Conservation (phyloP, 371 early-diverging fungal genomes). For the Haplosporangium sp. region DNA sequence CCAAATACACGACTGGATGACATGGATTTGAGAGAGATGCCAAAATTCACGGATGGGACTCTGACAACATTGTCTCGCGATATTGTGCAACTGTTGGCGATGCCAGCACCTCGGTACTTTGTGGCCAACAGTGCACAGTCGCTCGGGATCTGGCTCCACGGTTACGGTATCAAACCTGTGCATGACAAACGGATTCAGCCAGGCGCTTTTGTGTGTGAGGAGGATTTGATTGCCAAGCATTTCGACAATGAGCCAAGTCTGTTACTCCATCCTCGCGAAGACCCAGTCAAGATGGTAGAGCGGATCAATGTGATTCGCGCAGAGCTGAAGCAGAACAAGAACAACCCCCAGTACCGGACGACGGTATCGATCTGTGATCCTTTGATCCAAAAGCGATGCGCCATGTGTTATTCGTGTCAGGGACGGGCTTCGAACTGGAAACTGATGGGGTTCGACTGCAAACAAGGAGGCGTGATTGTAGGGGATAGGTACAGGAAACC, state of each 20-base stretch:
- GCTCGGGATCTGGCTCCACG: constrained; percentile 70
- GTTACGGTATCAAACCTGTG: constrained; percentile 66
- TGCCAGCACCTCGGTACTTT: constrained; percentile 65
- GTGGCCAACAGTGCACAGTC: constrained; percentile 70
- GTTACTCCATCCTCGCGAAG: constrained; percentile 25
- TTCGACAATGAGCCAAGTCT: constrained; percentile 64
- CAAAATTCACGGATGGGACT: constrained; percentile 67
- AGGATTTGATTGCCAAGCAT: constrained; percentile 71
- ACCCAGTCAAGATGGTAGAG: constrained; percentile 63
- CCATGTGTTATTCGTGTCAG: constrained; percentile 68
- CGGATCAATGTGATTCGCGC: constrained; percentile 67
- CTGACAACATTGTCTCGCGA: constrained; percentile 68
- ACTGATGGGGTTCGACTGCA: constrained; percentile 70
- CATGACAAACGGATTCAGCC: constrained; percentile 70
- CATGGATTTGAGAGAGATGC: constrained; percentile 53
- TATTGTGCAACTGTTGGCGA: constrained; percentile 64
- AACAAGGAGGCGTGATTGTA: constrained; percentile 51
- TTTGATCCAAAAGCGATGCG: constrained; percentile 57
- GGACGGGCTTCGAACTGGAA: constrained; percentile 69
- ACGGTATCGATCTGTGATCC: constrained; percentile 52
- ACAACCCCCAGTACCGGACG: constrained; percentile 60
- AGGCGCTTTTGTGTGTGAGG: constrained; percentile 69
- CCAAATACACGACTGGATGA: constrained; percentile 58
- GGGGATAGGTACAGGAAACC: constrained; percentile 54
- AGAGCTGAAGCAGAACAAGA: constrained; percentile 58